A percentile compares a stretch with the other conserved stretches of the same genome.
phyloP scores from a whole-genome alignment of 306 rosid species.

The Rosa chinensis region DNA sequence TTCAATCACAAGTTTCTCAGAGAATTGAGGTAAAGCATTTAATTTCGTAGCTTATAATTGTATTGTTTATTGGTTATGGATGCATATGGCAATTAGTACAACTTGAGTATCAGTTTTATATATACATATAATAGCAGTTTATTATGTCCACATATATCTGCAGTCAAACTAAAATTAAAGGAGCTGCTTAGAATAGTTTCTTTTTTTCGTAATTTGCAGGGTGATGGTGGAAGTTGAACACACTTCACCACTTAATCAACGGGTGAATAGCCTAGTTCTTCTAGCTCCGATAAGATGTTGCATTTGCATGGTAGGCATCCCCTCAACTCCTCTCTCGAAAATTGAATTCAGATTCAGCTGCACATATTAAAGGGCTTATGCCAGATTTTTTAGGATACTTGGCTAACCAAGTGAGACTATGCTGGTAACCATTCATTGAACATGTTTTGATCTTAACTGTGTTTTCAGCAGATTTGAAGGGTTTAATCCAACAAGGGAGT shows the following conservation, averaged over 20 bases:
- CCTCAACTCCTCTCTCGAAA: too few relatives aligned
- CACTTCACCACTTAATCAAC: constrained; percentile 29
- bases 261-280: constrained; percentile 31
- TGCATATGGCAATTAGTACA: constrained; percentile 14
- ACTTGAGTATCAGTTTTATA: neutral
- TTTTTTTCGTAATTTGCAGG: constrained; percentile 41
- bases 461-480: too few relatives aligned
- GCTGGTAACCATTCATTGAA: too few relatives aligned
- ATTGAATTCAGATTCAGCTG: too few relatives aligned
- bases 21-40: constrained; percentile 56
- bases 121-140: neutral
- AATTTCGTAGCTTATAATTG: neutral
- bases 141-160: neutral
- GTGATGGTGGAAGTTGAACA: constrained; percentile 38
- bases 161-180: neutral
- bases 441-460: too few relatives aligned
- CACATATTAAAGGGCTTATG: too few relatives aligned
- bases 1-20: constrained; percentile 69
- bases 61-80: constrained; percentile 1
- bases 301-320: constrained; percentile 42
- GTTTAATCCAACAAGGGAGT: too few relatives aligned
- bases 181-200: constrained; percentile 28
- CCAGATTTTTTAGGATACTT: too few relatives aligned
- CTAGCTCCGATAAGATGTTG: constrained; percentile 29
- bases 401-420: too few relatives aligned